Base-by-base conservation (phyloP, 768 basidiomycete species). In the Peribolospora baueri region DNA sequence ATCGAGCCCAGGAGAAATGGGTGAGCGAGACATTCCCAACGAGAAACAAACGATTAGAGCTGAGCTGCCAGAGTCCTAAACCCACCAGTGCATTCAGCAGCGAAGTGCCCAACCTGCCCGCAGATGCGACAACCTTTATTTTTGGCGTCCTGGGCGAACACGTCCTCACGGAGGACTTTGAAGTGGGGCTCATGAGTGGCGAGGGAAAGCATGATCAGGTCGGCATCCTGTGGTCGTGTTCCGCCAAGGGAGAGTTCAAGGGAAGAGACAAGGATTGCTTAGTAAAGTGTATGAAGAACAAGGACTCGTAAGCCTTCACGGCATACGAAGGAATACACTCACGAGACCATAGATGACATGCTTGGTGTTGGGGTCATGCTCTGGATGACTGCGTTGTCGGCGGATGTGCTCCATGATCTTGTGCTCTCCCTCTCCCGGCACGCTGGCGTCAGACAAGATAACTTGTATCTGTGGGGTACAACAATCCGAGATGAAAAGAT, bases 361-460 rank as follows among this genome's bases (percentile, higher is more conserved):
- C 42, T 74, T 74, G 3, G 88, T 95, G 65, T 98, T 97, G 14
- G 91, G 81, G 67, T 98, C 81, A 68, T 97, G 81, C n/a, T 79
- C 82, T 36, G 76, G 75, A 64, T 90, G 84, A 52, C 75, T 73
- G 52, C 93, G 76, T 63, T 93, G 90, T 42, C 90, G 75, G 54
- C 93, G 74, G 60, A 98, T 91, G 66, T 76, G 97, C 66, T 97
- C 93, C 88, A 98, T 95, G 59, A 98, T 95, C 72, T 98, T 98
- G 68, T 98, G 93, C 66, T 98, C 93, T 65, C 93, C 93, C 69
- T 98, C 93, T 61, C 93, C 93, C 1, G 93, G 91, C 9, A 97
- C 93, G 54, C 82, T 79, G 2, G 93, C 85, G 61, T 98, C 93
- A 5, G 93, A 98, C 54, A 98, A 85, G 60, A 97, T 79, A 52